Base-by-base conservation (phyloP, 169 alveolate species). In the Hammondia hammondi region DNA sequence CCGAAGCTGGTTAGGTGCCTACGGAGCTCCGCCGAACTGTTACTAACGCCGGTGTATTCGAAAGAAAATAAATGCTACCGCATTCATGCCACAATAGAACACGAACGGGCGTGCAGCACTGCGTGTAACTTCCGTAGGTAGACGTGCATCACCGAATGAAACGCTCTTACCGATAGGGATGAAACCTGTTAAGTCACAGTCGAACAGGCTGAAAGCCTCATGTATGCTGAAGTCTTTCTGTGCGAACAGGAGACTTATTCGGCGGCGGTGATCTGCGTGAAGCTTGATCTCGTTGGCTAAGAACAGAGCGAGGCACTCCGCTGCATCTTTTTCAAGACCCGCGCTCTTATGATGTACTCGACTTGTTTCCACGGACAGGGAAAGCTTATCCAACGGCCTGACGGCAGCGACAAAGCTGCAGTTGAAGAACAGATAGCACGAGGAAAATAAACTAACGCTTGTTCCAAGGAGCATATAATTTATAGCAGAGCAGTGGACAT, bases 171-270 rank as follows among this genome's bases (percentile, higher is more conserved):
- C 90, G 12, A 43, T 9, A 48, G 70, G 2, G 7, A 82, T 52
- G 90, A 43, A 82, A 6, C 90, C 90, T n/a, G 71, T 82, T n/a
- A 39, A 39, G 6, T 82, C 90, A 4, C 17, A 82, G 35, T 82
- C 90, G 29, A 82, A 82, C 24, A 43, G 19, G 21, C 43, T 70
- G 70, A 82, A 82, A 19, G 90, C 90, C 19, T 82, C 90, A 45
- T 70, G 90, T 45, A 82, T 45, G 29, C 14, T 82, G 70, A 82
- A 82, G 70, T 82, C 90, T 35, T 70, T 14, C 35, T 82, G 90
- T 29, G 90, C 57, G 27, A 82, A 82, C n/a, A 82, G 90, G 43
- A 46, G 71, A 19, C 29, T 35, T 21, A 82, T 45, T n/a, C 90
- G 67, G 43, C 70, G 70, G 39, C 70, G 90, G 35, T 52, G 90